phyloP scores from a whole-genome alignment of 1,284 basidiomycete genomes.

The Omphalotus olearius region DNA sequence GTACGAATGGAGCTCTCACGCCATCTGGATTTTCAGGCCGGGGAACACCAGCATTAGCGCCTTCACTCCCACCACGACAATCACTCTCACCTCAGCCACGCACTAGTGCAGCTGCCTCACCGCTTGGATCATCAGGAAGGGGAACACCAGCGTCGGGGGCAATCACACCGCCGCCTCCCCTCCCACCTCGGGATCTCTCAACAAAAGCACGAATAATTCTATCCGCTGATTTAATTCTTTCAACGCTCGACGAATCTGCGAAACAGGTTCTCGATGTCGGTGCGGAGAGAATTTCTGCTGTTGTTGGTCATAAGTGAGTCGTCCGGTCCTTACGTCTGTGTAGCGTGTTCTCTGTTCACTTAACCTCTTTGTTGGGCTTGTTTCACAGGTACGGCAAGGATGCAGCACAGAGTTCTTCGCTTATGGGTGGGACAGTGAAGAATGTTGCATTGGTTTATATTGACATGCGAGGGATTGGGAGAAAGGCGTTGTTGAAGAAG shows the following conservation, averaged over 20 bases:
- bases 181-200: constrained; percentile 27
- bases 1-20: constrained; percentile 1
- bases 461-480: constrained; percentile 68
- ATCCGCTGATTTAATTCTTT: constrained; percentile 70
- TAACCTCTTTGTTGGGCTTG: neutral
- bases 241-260: constrained; percentile 65
- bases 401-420: constrained; percentile 52
- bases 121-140: neutral
- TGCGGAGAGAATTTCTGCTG: constrained; percentile 49
- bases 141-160: too few relatives aligned
- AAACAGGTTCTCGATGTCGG: constrained; percentile 57
- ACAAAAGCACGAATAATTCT: constrained; percentile 51
- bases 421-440: constrained; percentile 57
- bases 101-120: too few relatives aligned
- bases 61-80: constrained; percentile 22
- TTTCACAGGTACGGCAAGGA: constrained; percentile 56
- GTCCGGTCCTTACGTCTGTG: constrained; percentile 3
- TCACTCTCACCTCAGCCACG: constrained; percentile 24
- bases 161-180: constrained; percentile 17
- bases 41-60: neutral
- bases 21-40: constrained; percentile 11
- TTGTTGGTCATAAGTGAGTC: constrained; percentile 57
- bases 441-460: constrained; percentile 78
- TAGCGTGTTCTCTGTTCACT: neutral
- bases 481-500: constrained; percentile 62